Base-by-base conservation (phyloP, 768 basidiomycete genomes). In the Tulasnella sp. region DNA sequence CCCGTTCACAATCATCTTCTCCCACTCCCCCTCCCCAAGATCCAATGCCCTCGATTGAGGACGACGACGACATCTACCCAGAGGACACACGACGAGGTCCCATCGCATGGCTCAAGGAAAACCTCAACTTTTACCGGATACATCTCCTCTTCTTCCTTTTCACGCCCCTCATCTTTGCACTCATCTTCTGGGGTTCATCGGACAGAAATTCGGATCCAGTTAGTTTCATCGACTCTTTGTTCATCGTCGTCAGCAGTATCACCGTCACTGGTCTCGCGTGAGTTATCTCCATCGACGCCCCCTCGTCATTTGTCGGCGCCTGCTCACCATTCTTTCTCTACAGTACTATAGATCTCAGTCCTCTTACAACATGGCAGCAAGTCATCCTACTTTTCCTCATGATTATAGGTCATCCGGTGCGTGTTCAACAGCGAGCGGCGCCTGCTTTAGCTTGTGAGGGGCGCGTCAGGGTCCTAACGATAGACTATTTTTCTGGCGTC, bases 131-230 rank as follows among this genome's bases (percentile, higher is more conserved):
- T 79, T 88, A 85, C 77, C 83, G 87, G 19, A 80, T 86, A 14
- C 87, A 87, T 80, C 79, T 86, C 40, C 72, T 87, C 40, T 81
- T 84, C 77, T 87, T 87, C 74, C 91, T 89, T 7, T 87, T 93
- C 81, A 89, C 89, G 0, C 96, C 96, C 1, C 85, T 97, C 79
- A 84, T 96, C 74, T 88, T 89, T 78, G 92, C 93, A 25, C 89
- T 84, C 45, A 89, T 98, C 72, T 88, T 97, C 80, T 97, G 93
- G 80, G 93, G 52, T 17, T 45, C 38, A 4, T 58, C 34, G 12
- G 31, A 74, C 38, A 54, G 19, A 14, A 17, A 42, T 7, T 25
- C 58, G 25, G 31, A 34, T 49, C 49, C 87, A 67, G 87, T 95
- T 45, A 80, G 88, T 25, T 96, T 92, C 82, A 85, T 93, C 81